Conservation (phyloP, 495 filamentous ascomycete species). For the Aspergillus sclerotiicarbonarius region DNA sequence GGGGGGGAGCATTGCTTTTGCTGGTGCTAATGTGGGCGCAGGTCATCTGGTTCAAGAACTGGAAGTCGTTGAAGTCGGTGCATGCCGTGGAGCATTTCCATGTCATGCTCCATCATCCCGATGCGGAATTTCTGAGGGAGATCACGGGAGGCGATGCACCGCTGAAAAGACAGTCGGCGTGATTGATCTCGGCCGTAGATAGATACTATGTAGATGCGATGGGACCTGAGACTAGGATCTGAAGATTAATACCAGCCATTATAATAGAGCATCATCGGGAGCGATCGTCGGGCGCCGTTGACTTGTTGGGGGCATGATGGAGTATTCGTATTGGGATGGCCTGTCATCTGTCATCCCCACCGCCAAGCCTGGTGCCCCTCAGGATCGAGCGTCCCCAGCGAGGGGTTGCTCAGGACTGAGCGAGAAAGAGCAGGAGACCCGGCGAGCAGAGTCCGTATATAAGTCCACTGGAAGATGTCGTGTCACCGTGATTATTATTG, state of each 20-base stretch:
- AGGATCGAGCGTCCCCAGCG: too few relatives aligned
- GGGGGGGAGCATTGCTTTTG: background rate
- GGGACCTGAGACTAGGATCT: background rate
- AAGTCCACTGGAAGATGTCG: too few relatives aligned
- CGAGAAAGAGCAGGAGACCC: too few relatives aligned
- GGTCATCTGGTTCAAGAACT: constrained; percentile 91
- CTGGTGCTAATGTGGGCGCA: constrained; percentile 24
- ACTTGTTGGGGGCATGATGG: too few relatives aligned
- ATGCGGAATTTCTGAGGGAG: constrained; percentile 63
- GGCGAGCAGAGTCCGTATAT: too few relatives aligned
- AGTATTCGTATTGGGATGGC: background rate
- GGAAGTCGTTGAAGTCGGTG: constrained; percentile 75
- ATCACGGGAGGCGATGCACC: constrained; percentile 76
- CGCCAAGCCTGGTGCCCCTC: background rate
- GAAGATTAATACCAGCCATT: background rate
- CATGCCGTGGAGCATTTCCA: constrained; percentile 94
- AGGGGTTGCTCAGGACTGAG: too few relatives aligned
- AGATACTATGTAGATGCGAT: background rate
- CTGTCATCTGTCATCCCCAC: background rate
- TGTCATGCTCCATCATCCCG: constrained; percentile 79
- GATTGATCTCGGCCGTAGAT: background rate
- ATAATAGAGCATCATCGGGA: background rate
- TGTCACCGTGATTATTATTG: background rate
- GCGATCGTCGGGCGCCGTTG: too few relatives aligned
- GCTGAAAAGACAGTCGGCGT: constrained; percentile 35